These are phyloP conservation scores for Phytophthora macrochlamydospora DNA, from an alignment of 352 stramenopile genomes.

Conservation along the genomic window DNA sequence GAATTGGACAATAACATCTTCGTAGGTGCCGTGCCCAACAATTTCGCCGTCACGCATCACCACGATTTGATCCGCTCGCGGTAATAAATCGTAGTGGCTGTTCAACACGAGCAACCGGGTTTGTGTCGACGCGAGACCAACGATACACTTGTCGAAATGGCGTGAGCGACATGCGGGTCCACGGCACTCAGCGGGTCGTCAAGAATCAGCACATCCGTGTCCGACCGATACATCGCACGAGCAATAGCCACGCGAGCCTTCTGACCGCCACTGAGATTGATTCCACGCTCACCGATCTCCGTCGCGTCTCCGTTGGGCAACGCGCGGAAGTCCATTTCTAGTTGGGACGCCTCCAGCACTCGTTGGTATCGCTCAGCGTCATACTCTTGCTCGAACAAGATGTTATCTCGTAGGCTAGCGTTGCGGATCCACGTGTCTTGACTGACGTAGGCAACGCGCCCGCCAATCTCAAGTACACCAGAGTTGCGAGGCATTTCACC, in stretches of 20 bases:
- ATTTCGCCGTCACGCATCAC: slow-evolving; percentile 77
- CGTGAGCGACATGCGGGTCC: slow-evolving; percentile 93
- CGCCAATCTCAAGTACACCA: slow-evolving; percentile 28
- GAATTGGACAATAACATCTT: slow-evolving; percentile 53
- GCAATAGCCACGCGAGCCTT: slow-evolving; percentile 85
- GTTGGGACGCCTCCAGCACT: slow-evolving; percentile 39
- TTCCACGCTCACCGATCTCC: slow-evolving; percentile 56
- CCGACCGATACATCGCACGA: slow-evolving; percentile 86
- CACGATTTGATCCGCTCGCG: slow-evolving; percentile 53
- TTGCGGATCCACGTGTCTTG: slow-evolving; percentile 94
- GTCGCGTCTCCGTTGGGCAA: slow-evolving; percentile 55
- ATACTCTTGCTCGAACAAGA: slow-evolving; percentile 69
- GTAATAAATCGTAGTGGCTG: slow-evolving; percentile 87
- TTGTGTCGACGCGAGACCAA: slow-evolving; percentile 49
- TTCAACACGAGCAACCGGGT: slow-evolving; percentile 94
- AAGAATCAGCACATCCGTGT: slow-evolving; percentile 90
- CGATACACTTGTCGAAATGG: slow-evolving; percentile 92
- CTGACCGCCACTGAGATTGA: slow-evolving; percentile 59
- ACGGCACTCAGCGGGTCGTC: slow-evolving; percentile 94
- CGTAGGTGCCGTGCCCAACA: slow-evolving; percentile 74
- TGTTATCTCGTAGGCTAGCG: slow-evolving; percentile 88
- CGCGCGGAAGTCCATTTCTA: slow-evolving; percentile 39
- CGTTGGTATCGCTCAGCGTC: slow-evolving; percentile 33
- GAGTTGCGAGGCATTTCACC: slow-evolving; percentile 44
- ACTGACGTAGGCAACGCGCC: slow-evolving; percentile 72